Percentiles rank a stretch among this genome's conserved stretches.
Evolutionary conservation across 441 rosid genomes (phyloP).

Genomic region (Gossypium davidsonii): DNA sequence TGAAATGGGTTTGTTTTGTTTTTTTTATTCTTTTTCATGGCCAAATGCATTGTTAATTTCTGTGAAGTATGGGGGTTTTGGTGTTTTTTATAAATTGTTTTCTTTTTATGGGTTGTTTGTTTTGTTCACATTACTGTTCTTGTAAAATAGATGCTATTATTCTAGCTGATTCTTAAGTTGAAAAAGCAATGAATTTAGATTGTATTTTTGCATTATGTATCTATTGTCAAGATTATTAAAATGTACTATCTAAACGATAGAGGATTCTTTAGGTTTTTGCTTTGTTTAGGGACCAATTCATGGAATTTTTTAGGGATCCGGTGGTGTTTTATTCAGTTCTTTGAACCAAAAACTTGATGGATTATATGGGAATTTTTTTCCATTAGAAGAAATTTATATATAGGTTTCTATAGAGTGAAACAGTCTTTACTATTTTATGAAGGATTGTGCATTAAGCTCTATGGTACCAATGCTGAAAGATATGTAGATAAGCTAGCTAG

Average conservation of each 20-base stretch:
- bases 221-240: neutral
- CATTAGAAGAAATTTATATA: neutral
- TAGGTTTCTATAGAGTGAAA: neutral
- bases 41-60: slow-evolving; percentile 18
- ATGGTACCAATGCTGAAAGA: neutral
- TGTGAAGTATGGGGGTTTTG: neutral
- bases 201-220: neutral
- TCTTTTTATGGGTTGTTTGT: neutral
- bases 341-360: neutral
- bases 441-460: neutral
- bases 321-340: neutral
- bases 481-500: neutral
- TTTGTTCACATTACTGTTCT: neutral
- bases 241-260: neutral
- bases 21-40: neutral
- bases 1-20: slow-evolving; percentile 1
- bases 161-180: neutral
- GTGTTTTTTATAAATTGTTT: neutral
- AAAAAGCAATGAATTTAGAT: neutral
- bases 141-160: neutral
- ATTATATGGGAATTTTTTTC: neutral
- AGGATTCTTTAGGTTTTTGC: neutral
- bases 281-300: neutral
- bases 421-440: neutral
- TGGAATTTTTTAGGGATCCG: neutral